Base-by-base conservation (phyloP, 2,329 filamentous ascomycete species). In the Scedosporium boydii region DNA sequence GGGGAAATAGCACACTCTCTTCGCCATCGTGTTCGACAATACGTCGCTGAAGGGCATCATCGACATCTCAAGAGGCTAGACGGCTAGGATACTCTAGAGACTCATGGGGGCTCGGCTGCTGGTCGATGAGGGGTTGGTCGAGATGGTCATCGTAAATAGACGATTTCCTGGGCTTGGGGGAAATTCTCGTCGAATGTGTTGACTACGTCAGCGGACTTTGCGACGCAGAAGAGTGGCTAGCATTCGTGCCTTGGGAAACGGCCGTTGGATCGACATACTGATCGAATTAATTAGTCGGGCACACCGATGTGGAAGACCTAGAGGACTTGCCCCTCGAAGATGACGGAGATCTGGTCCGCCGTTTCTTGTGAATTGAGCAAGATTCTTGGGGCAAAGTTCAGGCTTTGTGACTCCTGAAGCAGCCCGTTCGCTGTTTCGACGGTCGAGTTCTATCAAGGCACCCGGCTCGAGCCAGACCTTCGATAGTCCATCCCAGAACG, bases 311-410 rank as follows among this genome's bases (percentile, higher is more conserved):
- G 16, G 60, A 65, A 63, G n/a, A 63, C 66, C 27, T 65, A 67
- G 21, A 62, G 48, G 58, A 60, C 63, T 56, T 66, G 68, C 68
- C 38, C 66, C 68, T 64, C 65, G 64, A 42, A 71, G 63, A 64
- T 67, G 58, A 63, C 59, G 26, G 12, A 70, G 58, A 56, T 70
- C 69, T 60, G 66, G 68, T 44, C 68, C 68, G 59, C 69, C 67
- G 61, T 23, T 23, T 23, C 66, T 68, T 34, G 69, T 66, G 59
- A 69, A 69, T 64, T 64, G 66, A 63, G 66, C 65, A 59, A 69
- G 44, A 34, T 29, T 21, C 26, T 51, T 51, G 10, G n/a, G 27
- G 18, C 2, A 21, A 29, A 18, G 2, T 16, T 51, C 58, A 48
- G n/a, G 42, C 26, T n/a, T 53, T n/a, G 42, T 48, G 21, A 29